These are phyloP conservation scores for Nitzschia sp. DNA, from an alignment of 108 stramenopile species.

Conservation along the genomic window DNA sequence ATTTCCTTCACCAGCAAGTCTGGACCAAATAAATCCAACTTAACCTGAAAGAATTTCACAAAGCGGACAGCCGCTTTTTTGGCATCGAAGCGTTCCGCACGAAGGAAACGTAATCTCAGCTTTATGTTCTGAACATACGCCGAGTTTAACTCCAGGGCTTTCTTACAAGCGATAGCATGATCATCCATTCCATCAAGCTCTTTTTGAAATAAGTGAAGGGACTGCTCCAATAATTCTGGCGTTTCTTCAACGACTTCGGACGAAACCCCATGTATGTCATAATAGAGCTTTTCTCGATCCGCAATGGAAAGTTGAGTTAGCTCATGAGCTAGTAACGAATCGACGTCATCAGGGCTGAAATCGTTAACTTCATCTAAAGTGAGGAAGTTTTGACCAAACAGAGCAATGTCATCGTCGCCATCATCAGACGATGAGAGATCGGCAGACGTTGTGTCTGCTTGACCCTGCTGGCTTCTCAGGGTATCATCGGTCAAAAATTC, in stretches of 20 bases:
- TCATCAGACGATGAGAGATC: too few relatives aligned
- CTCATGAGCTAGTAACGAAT: constrained; percentile 23
- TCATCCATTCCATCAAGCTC: neutral
- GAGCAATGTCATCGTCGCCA: neutral
- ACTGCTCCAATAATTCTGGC: neutral
- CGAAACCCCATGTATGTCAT: constrained; percentile 36
- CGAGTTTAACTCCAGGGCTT: neutral
- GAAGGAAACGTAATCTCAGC: constrained; percentile 31
- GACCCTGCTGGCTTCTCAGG: too few relatives aligned
- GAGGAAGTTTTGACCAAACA: neutral
- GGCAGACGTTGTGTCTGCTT: too few relatives aligned
- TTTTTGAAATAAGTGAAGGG: neutral
- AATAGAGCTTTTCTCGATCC: constrained; percentile 29
- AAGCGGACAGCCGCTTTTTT: constrained; percentile 13
- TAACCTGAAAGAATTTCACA: constrained; percentile 17
- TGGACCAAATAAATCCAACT: constrained; percentile 30
- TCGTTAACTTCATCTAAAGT: neutral
- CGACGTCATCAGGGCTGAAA: neutral
- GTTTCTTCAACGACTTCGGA: constrained; percentile 18
- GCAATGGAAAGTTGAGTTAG: constrained; percentile 17
- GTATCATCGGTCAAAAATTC: too few relatives aligned
- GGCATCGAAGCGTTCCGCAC: constrained; percentile 28
- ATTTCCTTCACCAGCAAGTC: constrained; percentile 23
- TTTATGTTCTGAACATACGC: constrained; percentile 13
- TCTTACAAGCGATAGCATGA: neutral